Evolutionary conservation across 768 basidiomycete species (phyloP).

Genomic region (Gloeostereum incarnatum): DNA sequence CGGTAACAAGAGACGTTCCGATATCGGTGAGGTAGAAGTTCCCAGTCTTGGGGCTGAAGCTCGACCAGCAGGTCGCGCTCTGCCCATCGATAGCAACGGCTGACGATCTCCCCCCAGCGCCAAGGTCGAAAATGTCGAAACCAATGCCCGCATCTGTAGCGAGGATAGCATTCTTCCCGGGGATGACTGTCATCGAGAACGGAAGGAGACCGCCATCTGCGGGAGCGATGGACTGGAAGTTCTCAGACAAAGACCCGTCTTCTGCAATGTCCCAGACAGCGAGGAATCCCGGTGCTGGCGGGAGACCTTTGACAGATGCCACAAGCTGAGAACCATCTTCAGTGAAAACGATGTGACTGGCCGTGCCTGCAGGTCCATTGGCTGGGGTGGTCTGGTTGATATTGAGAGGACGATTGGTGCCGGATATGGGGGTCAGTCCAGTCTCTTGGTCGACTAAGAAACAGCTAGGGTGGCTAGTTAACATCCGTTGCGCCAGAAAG

Average conservation of each 20-base stretch:
- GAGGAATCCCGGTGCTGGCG: conserved; percentile 38
- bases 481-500: not conserved
- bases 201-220: conserved; percentile 33
- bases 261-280: conserved; percentile 37
- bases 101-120: conserved; percentile 19
- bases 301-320: conserved; percentile 39
- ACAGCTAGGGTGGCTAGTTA: conserved; percentile 21
- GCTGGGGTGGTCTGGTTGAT: conserved; percentile 45
- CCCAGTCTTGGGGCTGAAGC: conserved; percentile 28
- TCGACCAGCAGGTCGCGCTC: conserved; percentile 32
- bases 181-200: conserved; percentile 37
- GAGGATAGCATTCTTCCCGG: conserved; percentile 28
- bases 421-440: conserved; percentile 28
- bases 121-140: conserved; percentile 27
- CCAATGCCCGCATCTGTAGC: conserved; percentile 30
- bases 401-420: conserved; percentile 30
- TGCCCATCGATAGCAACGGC: conserved; percentile 27
- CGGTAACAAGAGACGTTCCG: conserved; percentile 28
- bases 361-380: conserved; percentile 33
- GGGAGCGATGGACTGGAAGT: conserved; percentile 26
- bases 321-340: conserved; percentile 34
- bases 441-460: conserved; percentile 29
- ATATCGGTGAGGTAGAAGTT: conserved; percentile 38
- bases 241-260: conserved; percentile 33
- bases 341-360: conserved; percentile 36